Evolutionary conservation across 2,329 filamentous ascomycete species (phyloP).

Genomic region (Trichoderma sp.): DNA sequence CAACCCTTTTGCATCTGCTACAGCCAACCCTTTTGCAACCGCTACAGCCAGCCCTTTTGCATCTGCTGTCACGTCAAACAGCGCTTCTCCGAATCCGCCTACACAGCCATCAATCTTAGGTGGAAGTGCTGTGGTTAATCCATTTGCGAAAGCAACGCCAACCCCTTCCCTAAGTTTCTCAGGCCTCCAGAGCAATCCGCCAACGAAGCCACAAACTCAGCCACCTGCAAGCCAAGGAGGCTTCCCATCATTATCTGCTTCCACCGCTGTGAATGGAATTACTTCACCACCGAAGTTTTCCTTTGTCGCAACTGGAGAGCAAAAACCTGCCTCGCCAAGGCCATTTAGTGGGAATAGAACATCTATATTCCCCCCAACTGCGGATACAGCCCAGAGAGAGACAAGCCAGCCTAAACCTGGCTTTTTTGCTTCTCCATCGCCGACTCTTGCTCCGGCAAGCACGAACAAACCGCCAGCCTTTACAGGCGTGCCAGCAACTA

Average conservation of each 20-base stretch:
- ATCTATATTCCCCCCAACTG: background rate
- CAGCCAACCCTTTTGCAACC: conserved; percentile 19
- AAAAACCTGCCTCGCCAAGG: background rate
- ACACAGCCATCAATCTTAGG: background rate
- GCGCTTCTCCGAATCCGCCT: conserved; percentile 7
- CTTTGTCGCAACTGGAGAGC: background rate
- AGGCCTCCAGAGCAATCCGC: background rate
- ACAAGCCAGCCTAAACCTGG: conserved; percentile 12
- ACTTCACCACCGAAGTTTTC: conserved; percentile 3
- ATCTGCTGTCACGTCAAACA: background rate
- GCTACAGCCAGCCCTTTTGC: conserved; percentile 14
- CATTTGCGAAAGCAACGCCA: conserved; percentile 8
- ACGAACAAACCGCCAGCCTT: background rate
- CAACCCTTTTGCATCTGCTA: conserved; percentile 16
- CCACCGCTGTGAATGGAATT: conserved; percentile 22
- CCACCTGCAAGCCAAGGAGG: conserved; percentile 23
- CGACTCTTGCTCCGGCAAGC: background rate
- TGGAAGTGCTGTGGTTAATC: background rate
- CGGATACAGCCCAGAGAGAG: background rate
- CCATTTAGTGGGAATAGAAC: background rate
- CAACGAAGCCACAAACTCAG: background rate
- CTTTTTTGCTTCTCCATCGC: conserved; percentile 22
- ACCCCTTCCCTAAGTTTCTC: background rate
- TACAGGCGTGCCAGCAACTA: background rate
- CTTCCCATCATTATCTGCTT: conserved; percentile 22